These are phyloP conservation scores for Crithidia acanthocephali DNA, from an alignment of 208 protist species.

Conservation along the genomic window DNA sequence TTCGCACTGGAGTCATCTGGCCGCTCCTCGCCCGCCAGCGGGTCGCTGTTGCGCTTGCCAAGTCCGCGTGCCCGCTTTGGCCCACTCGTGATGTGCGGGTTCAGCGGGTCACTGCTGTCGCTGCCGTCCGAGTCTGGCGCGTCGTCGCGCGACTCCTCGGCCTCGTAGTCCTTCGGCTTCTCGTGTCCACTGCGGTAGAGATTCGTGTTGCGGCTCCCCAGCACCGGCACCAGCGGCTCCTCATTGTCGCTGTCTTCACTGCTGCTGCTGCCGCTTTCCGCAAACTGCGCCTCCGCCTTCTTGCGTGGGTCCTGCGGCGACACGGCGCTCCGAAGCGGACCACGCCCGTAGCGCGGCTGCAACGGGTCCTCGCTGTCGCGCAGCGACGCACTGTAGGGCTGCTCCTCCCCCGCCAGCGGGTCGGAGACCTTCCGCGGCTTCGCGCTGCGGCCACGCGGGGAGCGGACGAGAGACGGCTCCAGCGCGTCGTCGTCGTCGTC, in stretches of 20 bases:
- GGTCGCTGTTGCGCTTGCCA: conserved; percentile 7
- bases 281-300: conserved; percentile 6
- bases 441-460: not conserved
- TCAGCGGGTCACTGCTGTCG: not conserved
- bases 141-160: conserved; percentile 15
- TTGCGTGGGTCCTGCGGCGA: conserved; percentile 11
- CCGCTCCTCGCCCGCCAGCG: conserved; percentile 16
- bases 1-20: not conserved
- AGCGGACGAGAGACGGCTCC: not conserved
- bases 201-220: conserved; percentile 14
- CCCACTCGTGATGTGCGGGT: not conserved
- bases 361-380: not conserved
- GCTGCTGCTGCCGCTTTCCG: not conserved
- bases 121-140: conserved; percentile 4
- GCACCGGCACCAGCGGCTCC: conserved; percentile 11
- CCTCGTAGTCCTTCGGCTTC: conserved; percentile 15
- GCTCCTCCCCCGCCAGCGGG: not conserved
- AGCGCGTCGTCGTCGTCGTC: conserved; percentile 11
- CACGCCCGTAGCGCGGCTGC: not conserved
- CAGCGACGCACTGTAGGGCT: not conserved
- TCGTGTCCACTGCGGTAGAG: conserved; percentile 13
- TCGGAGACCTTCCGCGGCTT: not conserved
- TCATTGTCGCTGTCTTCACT: conserved; percentile 1
- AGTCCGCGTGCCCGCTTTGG: conserved; percentile 10
- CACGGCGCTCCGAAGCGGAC: not conserved